These are phyloP conservation scores for Dothistroma septosporum DNA, from an alignment of 2,329 filamentous ascomycete genomes.

Conservation along the genomic window DNA sequence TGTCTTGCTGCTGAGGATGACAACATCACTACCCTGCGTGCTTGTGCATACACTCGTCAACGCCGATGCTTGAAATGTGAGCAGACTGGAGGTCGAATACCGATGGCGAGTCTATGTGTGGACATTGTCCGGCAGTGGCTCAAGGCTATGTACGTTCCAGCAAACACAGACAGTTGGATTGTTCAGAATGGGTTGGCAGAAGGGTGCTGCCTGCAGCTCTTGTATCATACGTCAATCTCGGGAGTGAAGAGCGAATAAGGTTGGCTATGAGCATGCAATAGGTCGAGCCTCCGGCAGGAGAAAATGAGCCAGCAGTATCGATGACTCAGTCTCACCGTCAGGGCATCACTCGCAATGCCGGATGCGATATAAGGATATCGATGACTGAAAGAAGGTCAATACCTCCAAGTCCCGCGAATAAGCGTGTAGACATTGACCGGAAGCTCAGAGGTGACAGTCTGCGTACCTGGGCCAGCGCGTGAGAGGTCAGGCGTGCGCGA, in stretches of 20 bases:
- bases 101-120: not conserved
- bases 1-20: no score
- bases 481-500: not conserved
- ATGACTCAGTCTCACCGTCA: no score
- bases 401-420: not conserved
- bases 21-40: no score
- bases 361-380: no score
- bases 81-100: not conserved
- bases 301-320: not conserved
- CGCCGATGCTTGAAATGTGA: no score
- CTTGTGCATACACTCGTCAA: no score
- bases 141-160: conserved; percentile 20
- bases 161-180: conserved; percentile 13
- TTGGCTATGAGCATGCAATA: conserved; percentile 6
- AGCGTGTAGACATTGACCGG: no score
- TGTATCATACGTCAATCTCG: conserved; percentile 21
- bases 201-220: conserved; percentile 21
- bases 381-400: no score
- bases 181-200: conserved; percentile 20
- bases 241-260: not conserved
- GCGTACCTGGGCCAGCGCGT: not conserved
- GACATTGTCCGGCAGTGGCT: no score
- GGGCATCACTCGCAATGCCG: no score
- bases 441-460: not conserved
- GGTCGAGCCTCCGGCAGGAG: conserved; percentile 12